Evolutionary conservation across 2,329 filamentous ascomycete species (phyloP).

Genomic region (Cryphonectria parasitica): DNA sequence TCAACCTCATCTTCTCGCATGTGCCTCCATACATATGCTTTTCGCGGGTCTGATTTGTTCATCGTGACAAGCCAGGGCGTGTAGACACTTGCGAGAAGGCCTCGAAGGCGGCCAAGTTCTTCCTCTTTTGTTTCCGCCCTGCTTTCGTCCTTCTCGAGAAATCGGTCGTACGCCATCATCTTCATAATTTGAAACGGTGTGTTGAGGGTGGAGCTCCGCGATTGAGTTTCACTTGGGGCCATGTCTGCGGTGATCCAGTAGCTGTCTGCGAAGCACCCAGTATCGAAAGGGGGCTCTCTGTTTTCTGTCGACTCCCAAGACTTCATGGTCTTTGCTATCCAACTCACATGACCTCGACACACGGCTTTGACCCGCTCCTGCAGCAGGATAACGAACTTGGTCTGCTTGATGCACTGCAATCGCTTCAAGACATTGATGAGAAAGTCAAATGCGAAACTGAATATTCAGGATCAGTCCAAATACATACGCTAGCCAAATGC

Average conservation of each 20-base stretch:
- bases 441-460: constrained; percentile 17
- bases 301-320: not conserved
- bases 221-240: not conserved
- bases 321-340: not conserved
- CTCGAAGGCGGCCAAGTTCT: not conserved
- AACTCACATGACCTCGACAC: constrained; percentile 13
- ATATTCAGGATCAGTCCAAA: not conserved
- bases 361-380: not conserved
- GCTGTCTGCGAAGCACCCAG: constrained; percentile 7
- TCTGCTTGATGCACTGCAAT: not conserved
- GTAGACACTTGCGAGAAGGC: not conserved
- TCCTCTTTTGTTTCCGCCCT: not conserved
- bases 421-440: not conserved
- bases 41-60: not conserved
- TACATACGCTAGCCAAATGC: rapidly evolving
- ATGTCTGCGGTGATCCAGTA: constrained; percentile 13
- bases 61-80: not conserved
- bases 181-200: constrained; percentile 17
- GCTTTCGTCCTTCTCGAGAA: not conserved
- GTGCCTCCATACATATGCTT: constrained; percentile 24
- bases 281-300: not conserved
- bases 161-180: not conserved
- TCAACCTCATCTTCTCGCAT: constrained; percentile 7
- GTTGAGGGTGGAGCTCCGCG: not conserved
- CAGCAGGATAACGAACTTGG: not conserved